phyloP scores from a whole-genome alignment of 2,329 filamentous ascomycete genomes.

The Trichophyton verrucosum region DNA sequence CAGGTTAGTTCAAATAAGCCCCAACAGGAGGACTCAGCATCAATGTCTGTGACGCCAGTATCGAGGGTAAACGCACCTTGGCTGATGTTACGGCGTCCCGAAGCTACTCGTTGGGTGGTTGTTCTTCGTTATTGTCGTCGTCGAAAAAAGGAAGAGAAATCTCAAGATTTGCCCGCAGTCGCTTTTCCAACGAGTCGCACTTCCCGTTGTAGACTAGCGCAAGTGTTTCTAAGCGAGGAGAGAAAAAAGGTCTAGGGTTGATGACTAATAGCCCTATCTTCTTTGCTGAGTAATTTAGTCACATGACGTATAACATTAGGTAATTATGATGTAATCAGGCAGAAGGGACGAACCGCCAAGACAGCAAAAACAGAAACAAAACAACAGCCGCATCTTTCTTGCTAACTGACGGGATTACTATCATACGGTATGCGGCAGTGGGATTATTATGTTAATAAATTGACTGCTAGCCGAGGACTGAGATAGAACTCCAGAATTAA shows the following conservation, averaged over 20 bases:
- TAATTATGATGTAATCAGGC: background rate
- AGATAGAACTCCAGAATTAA: background rate
- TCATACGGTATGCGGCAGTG: too few species aligned
- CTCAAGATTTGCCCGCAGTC: background rate
- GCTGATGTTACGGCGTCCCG: slow-evolving; percentile 30
- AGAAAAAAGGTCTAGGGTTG: slow-evolving; percentile 8
- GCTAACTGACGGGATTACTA: too few species aligned
- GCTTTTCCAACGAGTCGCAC: slow-evolving; percentile 3
- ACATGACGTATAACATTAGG: background rate
- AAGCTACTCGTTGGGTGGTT: slow-evolving; percentile 28
- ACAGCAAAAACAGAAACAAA: background rate
- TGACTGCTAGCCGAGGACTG: background rate
- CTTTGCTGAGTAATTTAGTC: background rate
- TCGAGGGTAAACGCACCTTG: slow-evolving; percentile 27
- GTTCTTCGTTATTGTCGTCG: slow-evolving; percentile 1
- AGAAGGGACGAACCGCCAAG: background rate
- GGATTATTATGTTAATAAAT: background rate
- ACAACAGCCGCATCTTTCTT: background rate
- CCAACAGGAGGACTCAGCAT: background rate
- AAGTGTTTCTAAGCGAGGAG: slow-evolving; percentile 9
- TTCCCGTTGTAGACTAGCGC: slow-evolving; percentile 1
- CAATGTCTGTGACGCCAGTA: background rate
- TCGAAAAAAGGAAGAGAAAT: background rate
- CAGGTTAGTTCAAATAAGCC: slow-evolving; percentile 4
- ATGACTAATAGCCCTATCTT: slow-evolving; percentile 7